Evolutionary conservation across 2,329 filamentous ascomycete genomes (phyloP).

Genomic region (Botrytis medusae): DNA sequence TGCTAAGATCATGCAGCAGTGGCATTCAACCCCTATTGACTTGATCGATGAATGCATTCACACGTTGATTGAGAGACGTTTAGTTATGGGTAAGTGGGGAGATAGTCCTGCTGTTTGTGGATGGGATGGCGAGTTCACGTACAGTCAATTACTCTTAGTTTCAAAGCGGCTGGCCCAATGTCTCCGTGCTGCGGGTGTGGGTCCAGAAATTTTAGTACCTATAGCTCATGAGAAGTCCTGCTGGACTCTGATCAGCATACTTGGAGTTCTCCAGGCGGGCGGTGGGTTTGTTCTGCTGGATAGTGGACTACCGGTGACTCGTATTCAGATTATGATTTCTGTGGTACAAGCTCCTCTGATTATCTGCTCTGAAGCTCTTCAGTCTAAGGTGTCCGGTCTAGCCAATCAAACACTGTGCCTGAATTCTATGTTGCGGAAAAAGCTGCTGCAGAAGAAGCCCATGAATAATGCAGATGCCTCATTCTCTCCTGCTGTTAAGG

Average conservation of each 20-base stretch:
- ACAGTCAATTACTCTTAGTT: background rate
- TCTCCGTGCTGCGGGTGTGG: background rate
- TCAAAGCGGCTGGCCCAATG: background rate
- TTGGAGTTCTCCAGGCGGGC: slow-evolving; percentile 38
- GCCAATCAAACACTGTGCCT: background rate
- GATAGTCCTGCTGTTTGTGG: background rate
- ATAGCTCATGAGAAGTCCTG: slow-evolving; percentile 22
- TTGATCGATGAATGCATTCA: background rate
- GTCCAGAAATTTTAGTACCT: background rate
- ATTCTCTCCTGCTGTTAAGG: background rate
- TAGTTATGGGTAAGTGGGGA: background rate
- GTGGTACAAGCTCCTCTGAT: background rate
- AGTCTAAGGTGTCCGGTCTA: background rate
- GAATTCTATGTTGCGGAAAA: background rate
- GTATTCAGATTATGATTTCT: slow-evolving; percentile 27
- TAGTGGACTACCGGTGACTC: slow-evolving; percentile 33
- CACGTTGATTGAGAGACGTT: background rate
- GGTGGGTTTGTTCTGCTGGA: slow-evolving; percentile 38
- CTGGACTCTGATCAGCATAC: slow-evolving; percentile 36
- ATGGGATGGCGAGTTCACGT: background rate
- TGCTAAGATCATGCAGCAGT: background rate
- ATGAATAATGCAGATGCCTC: background rate
- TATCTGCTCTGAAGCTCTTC: slow-evolving; percentile 7
- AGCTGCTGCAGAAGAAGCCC: background rate
- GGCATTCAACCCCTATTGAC: background rate